Percentiles rank a stretch among this genome's conserved stretches.
phyloP scores from a whole-genome alignment of 2,329 filamentous ascomycete species.

The Coniella lustricola region DNA sequence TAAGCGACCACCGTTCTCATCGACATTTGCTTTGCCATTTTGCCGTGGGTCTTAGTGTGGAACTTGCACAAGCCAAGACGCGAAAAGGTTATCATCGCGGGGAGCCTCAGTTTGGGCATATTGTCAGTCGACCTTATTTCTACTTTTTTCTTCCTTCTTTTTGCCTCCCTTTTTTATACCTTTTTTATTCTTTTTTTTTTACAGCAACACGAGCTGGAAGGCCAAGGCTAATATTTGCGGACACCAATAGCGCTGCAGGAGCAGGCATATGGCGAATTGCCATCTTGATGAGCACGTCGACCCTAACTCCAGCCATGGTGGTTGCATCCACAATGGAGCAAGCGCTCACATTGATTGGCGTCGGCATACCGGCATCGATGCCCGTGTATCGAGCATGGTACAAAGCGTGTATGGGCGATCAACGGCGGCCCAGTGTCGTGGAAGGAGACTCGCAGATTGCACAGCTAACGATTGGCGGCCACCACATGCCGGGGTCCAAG shows the following conservation, averaged over 20 bases:
- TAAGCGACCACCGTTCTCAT: not conserved
- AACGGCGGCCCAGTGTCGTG: not conserved
- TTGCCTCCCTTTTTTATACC: not conserved
- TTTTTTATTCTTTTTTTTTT: not conserved
- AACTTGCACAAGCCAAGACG: not conserved
- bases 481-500: not conserved
- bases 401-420: not conserved
- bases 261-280: not conserved
- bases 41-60: not conserved
- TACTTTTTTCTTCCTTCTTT: not conserved
- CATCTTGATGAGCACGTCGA: not conserved
- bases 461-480: not conserved
- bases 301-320: not conserved
- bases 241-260: not conserved
- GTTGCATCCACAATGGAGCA: not conserved
- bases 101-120: not conserved
- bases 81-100: not conserved
- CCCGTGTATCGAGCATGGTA: not conserved
- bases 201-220: not conserved
- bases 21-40: not conserved
- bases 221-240: not conserved
- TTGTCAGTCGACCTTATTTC: not conserved
- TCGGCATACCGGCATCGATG: not conserved
- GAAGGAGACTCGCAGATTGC: not conserved
- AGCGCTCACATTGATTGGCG: not conserved